Conservation (phyloP, 2,329 filamentous ascomycete genomes). For the Metarhizium sp. region DNA sequence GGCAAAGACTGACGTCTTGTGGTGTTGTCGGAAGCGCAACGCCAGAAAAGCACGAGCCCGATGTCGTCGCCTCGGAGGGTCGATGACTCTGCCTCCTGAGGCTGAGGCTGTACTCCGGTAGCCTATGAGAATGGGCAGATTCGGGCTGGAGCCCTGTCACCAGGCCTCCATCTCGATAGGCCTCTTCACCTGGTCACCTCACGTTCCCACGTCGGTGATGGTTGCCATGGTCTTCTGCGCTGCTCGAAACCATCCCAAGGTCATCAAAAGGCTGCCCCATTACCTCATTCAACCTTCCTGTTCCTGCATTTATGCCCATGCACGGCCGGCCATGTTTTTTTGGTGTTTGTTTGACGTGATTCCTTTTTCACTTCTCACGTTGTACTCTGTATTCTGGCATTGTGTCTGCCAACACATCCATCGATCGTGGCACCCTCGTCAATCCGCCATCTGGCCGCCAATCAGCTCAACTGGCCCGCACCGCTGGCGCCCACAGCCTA, state of each 20-base stretch:
- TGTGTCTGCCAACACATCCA: background rate
- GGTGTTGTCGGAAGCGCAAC: background rate
- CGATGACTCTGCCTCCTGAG: slow-evolving; percentile 5
- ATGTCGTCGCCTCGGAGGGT: background rate
- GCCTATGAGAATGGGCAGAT: slow-evolving; percentile 1
- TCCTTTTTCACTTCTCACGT: background rate
- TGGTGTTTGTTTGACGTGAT: background rate
- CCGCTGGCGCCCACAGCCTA: background rate
- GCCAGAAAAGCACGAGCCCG: background rate
- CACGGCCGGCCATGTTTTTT: slow-evolving; percentile 1
- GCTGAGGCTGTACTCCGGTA: background rate
- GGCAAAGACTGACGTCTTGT: background rate
- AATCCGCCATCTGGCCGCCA: background rate
- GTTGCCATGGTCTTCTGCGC: slow-evolving; percentile 4
- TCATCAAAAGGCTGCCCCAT: too few species aligned
- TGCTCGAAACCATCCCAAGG: background rate
- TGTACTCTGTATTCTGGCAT: background rate
- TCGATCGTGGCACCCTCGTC: background rate
- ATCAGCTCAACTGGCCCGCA: background rate
- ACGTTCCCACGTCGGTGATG: slow-evolving; percentile 1
- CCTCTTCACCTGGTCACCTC: slow-evolving; percentile 7
- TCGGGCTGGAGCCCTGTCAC: slow-evolving; percentile 5
- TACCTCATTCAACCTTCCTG: slow-evolving; percentile 10
- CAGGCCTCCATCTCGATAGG: slow-evolving; percentile 5
- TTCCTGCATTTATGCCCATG: slow-evolving; percentile 19